Conservation (phyloP, 352 stramenopile species). For the Aphanomyces invadans region DNA sequence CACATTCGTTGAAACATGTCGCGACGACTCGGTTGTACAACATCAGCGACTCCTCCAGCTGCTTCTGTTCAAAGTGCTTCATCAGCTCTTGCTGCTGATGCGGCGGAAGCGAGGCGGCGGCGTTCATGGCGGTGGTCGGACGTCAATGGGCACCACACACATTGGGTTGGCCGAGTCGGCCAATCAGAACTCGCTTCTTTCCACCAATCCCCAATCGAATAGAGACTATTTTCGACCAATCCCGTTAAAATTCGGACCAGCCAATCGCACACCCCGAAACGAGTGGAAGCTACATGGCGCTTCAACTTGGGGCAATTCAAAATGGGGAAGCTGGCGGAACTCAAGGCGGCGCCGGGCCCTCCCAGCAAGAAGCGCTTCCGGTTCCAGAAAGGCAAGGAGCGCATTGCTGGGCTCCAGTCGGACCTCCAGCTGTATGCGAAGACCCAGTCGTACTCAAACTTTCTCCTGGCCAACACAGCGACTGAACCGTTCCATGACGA, state of each 20-base stretch:
- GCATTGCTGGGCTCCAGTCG: constrained; percentile 61
- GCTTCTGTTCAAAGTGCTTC: constrained; percentile 86
- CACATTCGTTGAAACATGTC: constrained; percentile 84
- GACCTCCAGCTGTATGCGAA: constrained; percentile 79
- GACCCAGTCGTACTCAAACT: constrained; percentile 37
- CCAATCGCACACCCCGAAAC: constrained; percentile 5
- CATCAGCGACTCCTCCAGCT: constrained; percentile 81
- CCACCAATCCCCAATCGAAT: constrained; percentile 3
- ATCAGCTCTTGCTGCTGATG: constrained; percentile 20
- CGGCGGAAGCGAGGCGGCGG: background rate
- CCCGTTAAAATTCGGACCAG: background rate
- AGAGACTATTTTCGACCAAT: background rate
- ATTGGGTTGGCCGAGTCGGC: background rate
- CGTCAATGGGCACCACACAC: background rate
- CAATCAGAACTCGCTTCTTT: constrained; percentile 1
- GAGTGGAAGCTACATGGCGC: constrained; percentile 4
- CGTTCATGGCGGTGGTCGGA: constrained; percentile 10
- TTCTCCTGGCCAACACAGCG: background rate
- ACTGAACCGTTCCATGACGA: constrained; percentile 66
- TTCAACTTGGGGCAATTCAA: background rate
- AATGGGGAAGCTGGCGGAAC: background rate
- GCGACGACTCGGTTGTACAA: constrained; percentile 88
- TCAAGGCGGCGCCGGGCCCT: background rate
- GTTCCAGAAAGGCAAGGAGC: constrained; percentile 79
- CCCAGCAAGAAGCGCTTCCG: constrained; percentile 28